phyloP scores from a whole-genome alignment of 2,329 filamentous ascomycete species.

The Mycosphaerella arachidis region DNA sequence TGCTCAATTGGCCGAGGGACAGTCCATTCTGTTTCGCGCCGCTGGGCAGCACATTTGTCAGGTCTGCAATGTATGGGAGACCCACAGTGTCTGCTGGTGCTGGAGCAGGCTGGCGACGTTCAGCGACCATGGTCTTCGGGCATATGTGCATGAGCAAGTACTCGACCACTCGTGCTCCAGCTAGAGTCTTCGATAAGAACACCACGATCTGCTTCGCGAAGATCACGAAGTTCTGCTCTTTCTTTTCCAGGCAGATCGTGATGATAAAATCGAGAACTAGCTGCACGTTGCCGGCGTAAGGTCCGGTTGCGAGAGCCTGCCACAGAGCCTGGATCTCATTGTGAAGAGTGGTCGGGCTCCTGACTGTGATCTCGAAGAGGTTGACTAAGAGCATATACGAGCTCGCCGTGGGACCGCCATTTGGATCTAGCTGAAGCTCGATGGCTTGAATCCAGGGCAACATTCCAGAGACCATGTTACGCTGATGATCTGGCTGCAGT shows the following conservation, averaged over 20 bases:
- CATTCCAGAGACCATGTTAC: slow-evolving; percentile 90
- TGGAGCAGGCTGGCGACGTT: slow-evolving; percentile 66
- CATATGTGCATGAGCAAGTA: slow-evolving; percentile 87
- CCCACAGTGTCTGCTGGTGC: slow-evolving; percentile 68
- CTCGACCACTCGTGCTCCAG: slow-evolving; percentile 88
- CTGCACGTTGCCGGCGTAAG: slow-evolving; percentile 88
- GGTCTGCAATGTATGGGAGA: slow-evolving; percentile 79
- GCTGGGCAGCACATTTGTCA: slow-evolving; percentile 71
- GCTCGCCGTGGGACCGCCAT: slow-evolving; percentile 80
- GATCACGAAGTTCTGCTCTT: slow-evolving; percentile 97
- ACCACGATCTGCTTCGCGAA: slow-evolving; percentile 98
- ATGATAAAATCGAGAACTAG: slow-evolving; percentile 96
- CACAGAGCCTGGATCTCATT: slow-evolving; percentile 97
- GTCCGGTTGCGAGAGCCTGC: slow-evolving; percentile 91
- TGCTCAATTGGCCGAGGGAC: slow-evolving; percentile 84
- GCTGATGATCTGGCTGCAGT: slow-evolving; percentile 73
- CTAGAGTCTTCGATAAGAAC: slow-evolving; percentile 79
- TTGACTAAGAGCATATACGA: slow-evolving; percentile 96
- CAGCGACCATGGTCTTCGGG: slow-evolving; percentile 94
- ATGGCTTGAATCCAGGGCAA: slow-evolving; percentile 95
- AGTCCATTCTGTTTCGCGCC: slow-evolving; percentile 84
- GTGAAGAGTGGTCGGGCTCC: slow-evolving; percentile 79
- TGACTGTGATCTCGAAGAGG: slow-evolving; percentile 92
- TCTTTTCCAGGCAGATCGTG: slow-evolving; percentile 81
- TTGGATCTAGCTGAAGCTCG: slow-evolving; percentile 85